These are phyloP conservation scores for Plantago ovata DNA, from an alignment of 257 asterid species.

Conservation along the genomic window DNA sequence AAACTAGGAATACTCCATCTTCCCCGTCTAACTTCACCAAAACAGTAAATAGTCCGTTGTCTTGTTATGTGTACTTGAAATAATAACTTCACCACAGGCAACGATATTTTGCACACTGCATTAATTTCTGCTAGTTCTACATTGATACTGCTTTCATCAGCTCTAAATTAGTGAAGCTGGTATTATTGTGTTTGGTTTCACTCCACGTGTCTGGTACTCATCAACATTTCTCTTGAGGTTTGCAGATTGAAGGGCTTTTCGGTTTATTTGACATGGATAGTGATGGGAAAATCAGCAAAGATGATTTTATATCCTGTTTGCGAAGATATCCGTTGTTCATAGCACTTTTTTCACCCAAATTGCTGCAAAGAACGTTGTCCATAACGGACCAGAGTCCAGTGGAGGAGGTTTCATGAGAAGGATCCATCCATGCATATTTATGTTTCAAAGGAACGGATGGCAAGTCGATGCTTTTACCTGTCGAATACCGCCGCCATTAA, in stretches of 20 bases:
- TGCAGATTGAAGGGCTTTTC: conserved; percentile 62
- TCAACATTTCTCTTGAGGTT: background rate
- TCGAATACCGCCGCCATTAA: background rate
- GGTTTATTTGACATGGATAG: conserved; percentile 56
- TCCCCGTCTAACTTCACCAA: too few species aligned
- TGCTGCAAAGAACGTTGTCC: conserved; percentile 24
- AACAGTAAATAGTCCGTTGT: too few species aligned
- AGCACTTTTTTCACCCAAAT: conserved; percentile 57
- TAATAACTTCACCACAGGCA: too few species aligned
- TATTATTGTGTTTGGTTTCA: too few species aligned
- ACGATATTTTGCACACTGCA: too few species aligned
- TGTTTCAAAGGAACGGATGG: conserved; percentile 9
- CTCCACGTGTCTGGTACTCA: too few species aligned
- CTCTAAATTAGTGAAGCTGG: too few species aligned
- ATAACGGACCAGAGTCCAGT: conserved; percentile 24
- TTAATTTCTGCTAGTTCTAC: too few species aligned
- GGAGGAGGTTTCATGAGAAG: conserved; percentile 29
- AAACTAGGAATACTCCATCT: background rate
- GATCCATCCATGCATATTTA: background rate
- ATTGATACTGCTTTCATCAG: too few species aligned
- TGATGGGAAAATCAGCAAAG: conserved; percentile 67
- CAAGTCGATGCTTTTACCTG: conserved; percentile 15
- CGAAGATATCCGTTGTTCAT: conserved; percentile 66
- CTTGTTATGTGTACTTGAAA: too few species aligned
- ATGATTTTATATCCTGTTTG: conserved; percentile 54